These are phyloP conservation scores for Teratosphaeria viscida DNA, from an alignment of 2,329 filamentous ascomycete genomes.

Conservation along the genomic window DNA sequence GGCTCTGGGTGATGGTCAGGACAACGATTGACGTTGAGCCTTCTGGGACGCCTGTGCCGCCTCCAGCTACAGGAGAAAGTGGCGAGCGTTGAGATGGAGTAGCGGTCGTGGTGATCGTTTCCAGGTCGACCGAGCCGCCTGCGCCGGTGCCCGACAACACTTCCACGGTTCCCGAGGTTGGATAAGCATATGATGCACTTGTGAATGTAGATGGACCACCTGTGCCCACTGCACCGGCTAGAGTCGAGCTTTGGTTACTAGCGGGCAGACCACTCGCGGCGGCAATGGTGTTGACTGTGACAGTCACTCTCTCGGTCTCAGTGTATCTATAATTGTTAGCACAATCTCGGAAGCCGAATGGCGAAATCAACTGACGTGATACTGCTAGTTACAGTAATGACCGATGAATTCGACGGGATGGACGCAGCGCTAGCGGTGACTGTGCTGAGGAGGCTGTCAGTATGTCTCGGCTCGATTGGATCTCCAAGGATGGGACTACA, in stretches of 20 bases:
- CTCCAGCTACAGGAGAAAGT: neutral
- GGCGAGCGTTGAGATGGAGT: neutral
- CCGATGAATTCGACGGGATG: neutral
- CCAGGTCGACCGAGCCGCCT: neutral
- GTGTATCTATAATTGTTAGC: neutral
- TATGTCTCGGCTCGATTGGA: neutral
- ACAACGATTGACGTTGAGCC: neutral
- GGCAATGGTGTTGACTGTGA: neutral
- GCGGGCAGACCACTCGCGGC: neutral
- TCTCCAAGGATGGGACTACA: neutral
- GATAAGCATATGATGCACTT: neutral
- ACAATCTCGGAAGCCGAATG: too few relatives aligned
- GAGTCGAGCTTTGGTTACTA: neutral
- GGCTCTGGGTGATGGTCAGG: neutral
- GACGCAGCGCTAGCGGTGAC: neutral
- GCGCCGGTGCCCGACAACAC: neutral
- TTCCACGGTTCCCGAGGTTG: neutral
- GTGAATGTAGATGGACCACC: neutral
- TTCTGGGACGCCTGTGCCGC: neutral
- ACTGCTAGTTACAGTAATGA: neutral
- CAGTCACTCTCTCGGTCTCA: neutral
- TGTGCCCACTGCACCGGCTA: neutral
- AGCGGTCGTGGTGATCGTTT: neutral
- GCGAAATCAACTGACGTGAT: too few relatives aligned
- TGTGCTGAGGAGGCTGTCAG: neutral